Conservation (phyloP, 805 yeast genomes). For the Candida boleticola region DNA sequence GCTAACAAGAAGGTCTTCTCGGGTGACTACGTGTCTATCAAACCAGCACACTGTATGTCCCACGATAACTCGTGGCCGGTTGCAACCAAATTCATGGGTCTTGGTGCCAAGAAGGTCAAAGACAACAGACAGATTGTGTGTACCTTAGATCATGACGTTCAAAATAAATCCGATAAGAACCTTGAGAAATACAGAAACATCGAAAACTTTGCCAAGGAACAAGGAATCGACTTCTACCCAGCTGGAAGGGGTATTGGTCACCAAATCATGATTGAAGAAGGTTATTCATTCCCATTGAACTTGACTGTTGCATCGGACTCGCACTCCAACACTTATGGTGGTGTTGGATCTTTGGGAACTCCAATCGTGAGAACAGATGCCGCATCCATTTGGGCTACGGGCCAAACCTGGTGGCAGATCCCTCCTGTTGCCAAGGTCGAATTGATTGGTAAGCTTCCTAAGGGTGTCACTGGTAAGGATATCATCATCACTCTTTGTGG, state of each 20-base stretch:
- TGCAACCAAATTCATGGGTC: conserved; percentile 91
- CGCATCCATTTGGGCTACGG: conserved; percentile 99
- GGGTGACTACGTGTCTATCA: conserved; percentile 94
- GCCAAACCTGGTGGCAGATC: conserved; percentile 99
- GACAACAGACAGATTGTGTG: conserved; percentile 91
- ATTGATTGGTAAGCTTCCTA: conserved; percentile 74
- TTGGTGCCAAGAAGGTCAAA: conserved; percentile 82
- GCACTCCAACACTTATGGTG: conserved; percentile 97
- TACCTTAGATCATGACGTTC: conserved; percentile 97
- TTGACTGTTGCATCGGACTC: conserved; percentile 96
- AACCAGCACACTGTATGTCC: conserved; percentile 98
- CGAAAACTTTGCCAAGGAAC: conserved; percentile 82
- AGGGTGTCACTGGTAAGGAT: conserved; percentile 93
- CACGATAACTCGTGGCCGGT: conserved; percentile 99
- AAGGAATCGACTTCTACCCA: conserved; percentile 94
- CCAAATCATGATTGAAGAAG: conserved; percentile 98
- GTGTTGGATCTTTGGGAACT: conserved; percentile 92
- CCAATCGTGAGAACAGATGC: conserved; percentile 99
- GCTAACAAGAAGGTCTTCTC: conserved; percentile 71
- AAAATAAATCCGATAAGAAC: conserved; percentile 86
- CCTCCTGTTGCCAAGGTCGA: conserved; percentile 98
- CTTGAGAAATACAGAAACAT: conserved; percentile 84
- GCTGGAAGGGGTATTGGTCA: conserved; percentile 99
- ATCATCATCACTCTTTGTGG: conserved; percentile 97
- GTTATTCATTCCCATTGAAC: conserved; percentile 93